Percentiles rank a stretch among this genome's conserved stretches.
These are phyloP conservation scores for Debaryomyces coudertii DNA, from an alignment of 1,139 yeast genomes.

Conservation along the genomic window DNA sequence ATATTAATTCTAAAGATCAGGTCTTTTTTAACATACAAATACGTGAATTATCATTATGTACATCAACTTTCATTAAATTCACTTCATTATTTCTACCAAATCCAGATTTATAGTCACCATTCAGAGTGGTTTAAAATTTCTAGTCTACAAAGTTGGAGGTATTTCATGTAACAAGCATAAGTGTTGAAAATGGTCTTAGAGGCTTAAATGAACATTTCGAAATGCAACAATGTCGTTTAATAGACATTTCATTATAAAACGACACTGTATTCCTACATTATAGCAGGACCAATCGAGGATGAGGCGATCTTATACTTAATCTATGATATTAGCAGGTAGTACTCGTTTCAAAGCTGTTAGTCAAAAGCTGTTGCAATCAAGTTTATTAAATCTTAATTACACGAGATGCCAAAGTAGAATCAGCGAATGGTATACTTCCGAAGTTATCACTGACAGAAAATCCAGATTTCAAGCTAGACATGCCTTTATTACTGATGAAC, in stretches of 20 bases:
- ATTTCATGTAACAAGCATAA: too few species aligned
- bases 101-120: too few species aligned
- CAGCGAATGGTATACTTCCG: conserved; percentile 34
- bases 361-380: neutral
- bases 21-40: too few species aligned
- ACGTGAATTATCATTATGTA: too few species aligned
- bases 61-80: too few species aligned
- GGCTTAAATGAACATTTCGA: neutral
- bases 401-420: conserved; percentile 9
- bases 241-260: neutral
- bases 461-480: conserved; percentile 67
- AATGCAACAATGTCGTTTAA: neutral
- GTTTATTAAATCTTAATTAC: neutral
- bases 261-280: neutral
- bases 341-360: neutral
- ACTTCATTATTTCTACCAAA: too few species aligned
- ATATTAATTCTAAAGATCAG: too few species aligned
- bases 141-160: too few species aligned
- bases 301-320: neutral
- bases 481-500: conserved; percentile 34
- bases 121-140: too few species aligned
- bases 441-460: conserved; percentile 44
- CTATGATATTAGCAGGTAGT: neutral
- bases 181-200: too few species aligned
- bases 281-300: neutral